Evolutionary conservation across 345 rosid species (phyloP).

Genomic region (Hevea brasiliensis): DNA sequence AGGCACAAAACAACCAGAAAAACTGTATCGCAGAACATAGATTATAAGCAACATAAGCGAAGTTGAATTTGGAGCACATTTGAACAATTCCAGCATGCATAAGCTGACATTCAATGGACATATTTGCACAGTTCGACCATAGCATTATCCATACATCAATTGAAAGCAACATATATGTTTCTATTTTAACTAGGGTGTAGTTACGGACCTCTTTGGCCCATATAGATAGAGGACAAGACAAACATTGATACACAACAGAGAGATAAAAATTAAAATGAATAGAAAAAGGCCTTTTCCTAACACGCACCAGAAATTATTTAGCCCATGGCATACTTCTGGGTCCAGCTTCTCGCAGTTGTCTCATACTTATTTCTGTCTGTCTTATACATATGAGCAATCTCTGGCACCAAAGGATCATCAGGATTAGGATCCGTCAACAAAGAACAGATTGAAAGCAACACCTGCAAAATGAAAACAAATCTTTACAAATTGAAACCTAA

Average conservation of each 20-base stretch:
- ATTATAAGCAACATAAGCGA: too few species aligned
- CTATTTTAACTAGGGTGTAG: constrained; percentile 16
- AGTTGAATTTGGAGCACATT: background rate
- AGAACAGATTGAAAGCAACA: constrained; percentile 89
- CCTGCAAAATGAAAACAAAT: constrained; percentile 36
- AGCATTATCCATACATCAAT: constrained; percentile 39
- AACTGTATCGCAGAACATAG: too few species aligned
- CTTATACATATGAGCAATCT: constrained; percentile 97
- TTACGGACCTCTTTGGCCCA: constrained; percentile 33
- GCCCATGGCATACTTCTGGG: constrained; percentile 99
- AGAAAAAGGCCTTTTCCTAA: constrained; percentile 19
- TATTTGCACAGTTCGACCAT: constrained; percentile 13
- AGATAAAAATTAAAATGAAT: constrained; percentile 19
- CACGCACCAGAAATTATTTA: constrained; percentile 25
- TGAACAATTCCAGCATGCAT: background rate
- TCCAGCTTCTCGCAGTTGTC: constrained; percentile 98
- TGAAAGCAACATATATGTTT: constrained; percentile 23
- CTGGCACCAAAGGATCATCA: constrained; percentile 95
- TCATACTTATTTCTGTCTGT: constrained; percentile 88
- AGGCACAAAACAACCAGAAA: too few species aligned
- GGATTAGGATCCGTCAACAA: constrained; percentile 95
- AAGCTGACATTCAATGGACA: constrained; percentile 7
- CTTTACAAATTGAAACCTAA: background rate
- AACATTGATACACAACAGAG: constrained; percentile 36
- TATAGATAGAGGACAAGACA: constrained; percentile 25